Percentiles rank a stretch among this genome's conserved stretches.
phyloP scores from a whole-genome alignment of 805 yeast genomes.

The Starmerella tilneyi region DNA sequence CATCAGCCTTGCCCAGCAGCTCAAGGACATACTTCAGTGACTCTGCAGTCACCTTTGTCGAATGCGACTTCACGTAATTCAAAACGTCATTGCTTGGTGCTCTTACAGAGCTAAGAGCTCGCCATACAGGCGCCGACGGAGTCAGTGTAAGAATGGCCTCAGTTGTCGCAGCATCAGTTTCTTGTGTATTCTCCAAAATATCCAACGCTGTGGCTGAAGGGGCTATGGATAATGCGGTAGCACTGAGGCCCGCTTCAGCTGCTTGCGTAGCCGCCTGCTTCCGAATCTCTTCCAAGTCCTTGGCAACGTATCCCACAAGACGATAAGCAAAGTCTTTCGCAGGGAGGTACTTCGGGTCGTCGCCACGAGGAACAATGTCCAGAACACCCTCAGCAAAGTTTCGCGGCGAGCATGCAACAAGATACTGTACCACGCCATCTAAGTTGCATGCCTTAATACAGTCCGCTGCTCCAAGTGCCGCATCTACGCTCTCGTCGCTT shows the following conservation, averaged over 20 bases:
- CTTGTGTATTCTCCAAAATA: not conserved
- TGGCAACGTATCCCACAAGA: slow-evolving; percentile 21
- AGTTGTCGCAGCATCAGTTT: slow-evolving; percentile 8
- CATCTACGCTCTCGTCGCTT: slow-evolving; percentile 80
- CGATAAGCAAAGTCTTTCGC: slow-evolving; percentile 28
- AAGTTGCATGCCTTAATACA: slow-evolving; percentile 67
- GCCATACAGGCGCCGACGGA: slow-evolving; percentile 16
- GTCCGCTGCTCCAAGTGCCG: slow-evolving; percentile 70
- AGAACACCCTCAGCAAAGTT: slow-evolving; percentile 31
- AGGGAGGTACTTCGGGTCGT: slow-evolving; percentile 26
- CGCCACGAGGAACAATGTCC: slow-evolving; percentile 25
- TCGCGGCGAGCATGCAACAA: slow-evolving; percentile 27
- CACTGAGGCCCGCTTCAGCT: slow-evolving; percentile 6
- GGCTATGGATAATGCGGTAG: slow-evolving; percentile 17
- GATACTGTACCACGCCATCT: slow-evolving; percentile 42
- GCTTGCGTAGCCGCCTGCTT: slow-evolving; percentile 19
- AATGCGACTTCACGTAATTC: slow-evolving; percentile 8
- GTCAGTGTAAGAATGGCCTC: slow-evolving; percentile 3
- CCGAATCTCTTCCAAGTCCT: slow-evolving; percentile 9
- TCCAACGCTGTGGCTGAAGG: not conserved
- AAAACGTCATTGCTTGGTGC: slow-evolving; percentile 4
- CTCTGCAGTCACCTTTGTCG: not conserved
- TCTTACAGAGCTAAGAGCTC: slow-evolving; percentile 2
- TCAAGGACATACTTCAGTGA: not conserved
- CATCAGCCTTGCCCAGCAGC: not conserved